Percentiles rank a stretch among this genome's conserved stretches.
phyloP scores from a whole-genome alignment of 73 alveolate species.

The Tetrahymena elliotti region DNA sequence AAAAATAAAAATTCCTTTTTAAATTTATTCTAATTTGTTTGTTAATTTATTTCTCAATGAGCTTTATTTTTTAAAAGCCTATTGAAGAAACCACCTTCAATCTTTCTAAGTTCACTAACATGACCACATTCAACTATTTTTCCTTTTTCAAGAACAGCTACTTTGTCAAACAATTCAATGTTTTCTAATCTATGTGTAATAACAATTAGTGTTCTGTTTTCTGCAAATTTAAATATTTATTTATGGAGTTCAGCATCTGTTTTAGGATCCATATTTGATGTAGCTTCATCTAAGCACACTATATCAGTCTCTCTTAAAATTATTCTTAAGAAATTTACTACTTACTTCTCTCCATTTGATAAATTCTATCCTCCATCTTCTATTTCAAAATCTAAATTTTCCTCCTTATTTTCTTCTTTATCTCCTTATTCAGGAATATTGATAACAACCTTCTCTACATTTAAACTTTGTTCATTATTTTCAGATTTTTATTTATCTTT shows the following conservation, averaged over 20 bases:
- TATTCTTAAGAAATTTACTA: conserved; percentile 64
- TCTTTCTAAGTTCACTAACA: not conserved
- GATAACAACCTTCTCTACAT: not conserved
- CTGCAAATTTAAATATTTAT: conserved; percentile 19
- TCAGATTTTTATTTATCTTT: not conserved
- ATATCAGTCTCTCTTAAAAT: conserved; percentile 56
- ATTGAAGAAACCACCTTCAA: not conserved
- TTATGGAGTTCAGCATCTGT: conserved; percentile 61
- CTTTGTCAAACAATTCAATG: conserved; percentile 17
- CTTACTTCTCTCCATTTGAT: conserved; percentile 67
- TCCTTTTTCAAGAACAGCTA: conserved; percentile 22
- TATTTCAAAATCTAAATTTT: conserved; percentile 44
- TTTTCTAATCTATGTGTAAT: conserved; percentile 39
- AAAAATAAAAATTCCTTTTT: too few species aligned
- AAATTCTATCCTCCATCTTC: conserved; percentile 62
- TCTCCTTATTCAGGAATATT: not conserved
- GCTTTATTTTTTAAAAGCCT: not conserved
- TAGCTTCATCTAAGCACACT: conserved; percentile 69
- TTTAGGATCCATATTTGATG: conserved; percentile 67
- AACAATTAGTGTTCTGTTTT: conserved; percentile 23
- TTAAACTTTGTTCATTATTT: not conserved
- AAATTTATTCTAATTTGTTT: not conserved
- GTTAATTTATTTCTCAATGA: too few species aligned
- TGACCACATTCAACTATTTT: conserved; percentile 25
- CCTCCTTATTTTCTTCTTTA: not conserved